Base-by-base conservation (phyloP, 176 grass and related monocot genomes). In the Eleusine indica region DNA sequence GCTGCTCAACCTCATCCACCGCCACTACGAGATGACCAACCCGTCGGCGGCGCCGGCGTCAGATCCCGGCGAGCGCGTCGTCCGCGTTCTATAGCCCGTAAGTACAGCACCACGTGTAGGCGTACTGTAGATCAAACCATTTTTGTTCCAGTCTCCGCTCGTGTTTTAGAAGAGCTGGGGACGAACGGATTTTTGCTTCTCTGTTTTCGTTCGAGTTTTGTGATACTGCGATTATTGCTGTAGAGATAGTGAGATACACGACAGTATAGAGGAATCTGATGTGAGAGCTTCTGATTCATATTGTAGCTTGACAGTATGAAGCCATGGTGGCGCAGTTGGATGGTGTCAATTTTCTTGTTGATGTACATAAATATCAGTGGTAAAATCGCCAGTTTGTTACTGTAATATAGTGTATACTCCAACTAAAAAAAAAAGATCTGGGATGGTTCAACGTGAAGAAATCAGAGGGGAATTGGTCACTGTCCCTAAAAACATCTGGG, bases 1-100 rank as follows among this genome's bases (percentile, higher is more conserved):
- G 83, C 76, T 99, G 39, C 80, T 99, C 43, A 88, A 94, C 82
- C 81, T 80, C 73, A 95, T 99, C 43, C 93, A 94, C 72, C 77
- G 62, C 54, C 87, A 83, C 56, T 68, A 86, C 64, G 90, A 90
- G 58, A 42, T 67, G 77, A 28, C 53, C 28, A 75, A n/a, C 30
- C 64, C 74, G 21, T 13, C 35, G 25, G 13, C 35, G 17, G 7
- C 64, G 40, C 6, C 42, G 49, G 10, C 65, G 67, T 62, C 56
- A 43, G 78, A 66, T 3, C 25, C 58, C 37, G 70, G 71, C n/a
- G 91, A 92, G 30, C 73, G 85, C 13, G n/a, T 89, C 52, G 49
- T 90, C 13, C 93, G 62, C 32, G 89, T 82, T 17, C 91, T 91
- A 83, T 88, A 87, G 85, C 6, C 6, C 10, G 73, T 37, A 78